These are phyloP conservation scores for Xylariaceae sp. DNA, from an alignment of 2,329 filamentous ascomycete genomes.

Conservation along the genomic window DNA sequence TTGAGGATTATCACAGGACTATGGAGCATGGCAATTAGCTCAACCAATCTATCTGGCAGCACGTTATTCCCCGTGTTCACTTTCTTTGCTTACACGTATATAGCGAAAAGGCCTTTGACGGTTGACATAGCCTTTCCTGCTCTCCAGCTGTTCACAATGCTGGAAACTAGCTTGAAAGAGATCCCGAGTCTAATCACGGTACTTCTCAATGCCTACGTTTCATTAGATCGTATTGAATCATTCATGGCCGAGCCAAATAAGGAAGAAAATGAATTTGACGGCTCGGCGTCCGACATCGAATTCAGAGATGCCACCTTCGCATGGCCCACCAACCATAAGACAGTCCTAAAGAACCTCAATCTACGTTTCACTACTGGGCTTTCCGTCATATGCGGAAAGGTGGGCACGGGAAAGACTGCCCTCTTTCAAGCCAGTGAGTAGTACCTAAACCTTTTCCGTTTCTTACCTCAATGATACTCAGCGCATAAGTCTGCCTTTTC, in stretches of 20 bases:
- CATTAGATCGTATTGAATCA: conserved; percentile 73
- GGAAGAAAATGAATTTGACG: conserved; percentile 43
- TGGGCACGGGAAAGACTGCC: conserved; percentile 59
- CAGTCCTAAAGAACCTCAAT: conserved; percentile 46
- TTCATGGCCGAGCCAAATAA: conserved; percentile 88
- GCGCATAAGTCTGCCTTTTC: background rate
- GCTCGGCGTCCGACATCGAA: conserved; percentile 42
- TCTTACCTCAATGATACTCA: background rate
- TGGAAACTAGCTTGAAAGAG: conserved; percentile 69
- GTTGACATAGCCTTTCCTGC: conserved; percentile 86
- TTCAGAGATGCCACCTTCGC: conserved; percentile 67
- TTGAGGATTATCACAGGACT: conserved; percentile 61
- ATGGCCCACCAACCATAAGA: conserved; percentile 65
- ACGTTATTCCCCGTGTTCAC: conserved; percentile 75
- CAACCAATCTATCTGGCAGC: conserved; percentile 67
- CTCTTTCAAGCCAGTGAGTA: conserved; percentile 47
- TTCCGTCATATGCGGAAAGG: conserved; percentile 54
- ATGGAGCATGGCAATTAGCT: conserved; percentile 59
- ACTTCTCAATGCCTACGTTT: conserved; percentile 76
- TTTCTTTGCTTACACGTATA: conserved; percentile 74
- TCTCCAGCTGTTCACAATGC: conserved; percentile 71
- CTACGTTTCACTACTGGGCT: conserved; percentile 48
- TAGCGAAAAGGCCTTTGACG: conserved; percentile 63
- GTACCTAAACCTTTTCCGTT: background rate
- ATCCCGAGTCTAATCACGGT: conserved; percentile 72